phyloP scores from a whole-genome alignment of 768 basidiomycete genomes.

The Paxillus rubicundulus region DNA sequence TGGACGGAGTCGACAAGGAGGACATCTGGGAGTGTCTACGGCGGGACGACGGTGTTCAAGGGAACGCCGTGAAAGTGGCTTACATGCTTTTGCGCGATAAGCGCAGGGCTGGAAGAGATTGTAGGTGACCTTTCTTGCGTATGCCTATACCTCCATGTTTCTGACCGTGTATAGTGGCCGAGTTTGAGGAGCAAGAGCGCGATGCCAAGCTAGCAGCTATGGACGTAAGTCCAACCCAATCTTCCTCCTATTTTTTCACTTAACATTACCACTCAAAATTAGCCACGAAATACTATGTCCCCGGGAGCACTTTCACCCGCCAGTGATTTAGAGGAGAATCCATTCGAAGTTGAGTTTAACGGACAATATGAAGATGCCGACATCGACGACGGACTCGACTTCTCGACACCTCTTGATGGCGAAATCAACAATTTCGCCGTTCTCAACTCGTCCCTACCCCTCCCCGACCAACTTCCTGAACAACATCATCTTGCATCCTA shows the following conservation, averaged over 20 bases:
- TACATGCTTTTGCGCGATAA: conserved; percentile 93
- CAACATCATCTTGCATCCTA: conserved; percentile 74
- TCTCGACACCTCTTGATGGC: conserved; percentile 39
- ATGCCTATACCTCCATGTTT: background rate
- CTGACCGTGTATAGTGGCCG: conserved; percentile 50
- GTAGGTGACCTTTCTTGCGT: conserved; percentile 48
- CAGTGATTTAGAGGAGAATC: conserved; percentile 67
- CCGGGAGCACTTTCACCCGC: conserved; percentile 66
- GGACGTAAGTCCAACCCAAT: conserved; percentile 60
- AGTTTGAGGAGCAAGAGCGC: conserved; percentile 82
- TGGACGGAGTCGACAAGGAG: conserved; percentile 74
- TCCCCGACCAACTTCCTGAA: conserved; percentile 60
- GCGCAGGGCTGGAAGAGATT: conserved; percentile 74
- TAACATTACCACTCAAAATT: conserved; percentile 6
- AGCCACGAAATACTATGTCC: conserved; percentile 73
- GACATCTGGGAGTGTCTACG: conserved; percentile 87
- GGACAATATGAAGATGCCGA: conserved; percentile 47
- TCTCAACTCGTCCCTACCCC: conserved; percentile 83
- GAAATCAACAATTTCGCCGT: conserved; percentile 74
- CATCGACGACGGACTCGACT: conserved; percentile 52
- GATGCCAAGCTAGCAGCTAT: conserved; percentile 75
- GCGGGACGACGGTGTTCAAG: conserved; percentile 77
- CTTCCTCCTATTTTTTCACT: conserved; percentile 3
- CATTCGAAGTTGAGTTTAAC: conserved; percentile 75
- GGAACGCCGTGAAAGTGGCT: conserved; percentile 94